Conservation (phyloP, 2,329 filamentous ascomycete species). For the Magnaporthiopsis incrustans region DNA sequence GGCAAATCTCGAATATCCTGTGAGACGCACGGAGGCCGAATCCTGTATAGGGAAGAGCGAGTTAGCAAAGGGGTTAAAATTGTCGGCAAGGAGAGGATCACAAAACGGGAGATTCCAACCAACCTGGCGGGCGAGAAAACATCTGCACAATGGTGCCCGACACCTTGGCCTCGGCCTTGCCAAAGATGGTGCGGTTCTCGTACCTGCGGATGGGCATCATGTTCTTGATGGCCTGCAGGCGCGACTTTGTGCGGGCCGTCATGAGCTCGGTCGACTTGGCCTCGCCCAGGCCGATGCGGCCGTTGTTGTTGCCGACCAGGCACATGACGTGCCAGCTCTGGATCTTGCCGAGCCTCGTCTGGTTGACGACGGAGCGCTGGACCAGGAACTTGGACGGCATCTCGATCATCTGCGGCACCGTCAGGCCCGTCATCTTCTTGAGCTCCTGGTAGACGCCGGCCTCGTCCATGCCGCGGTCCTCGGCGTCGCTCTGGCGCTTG, state of each 20-base stretch:
- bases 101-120: constrained; percentile 21
- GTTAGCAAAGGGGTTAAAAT: background rate
- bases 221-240: constrained; percentile 76
- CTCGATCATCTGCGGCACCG: constrained; percentile 39
- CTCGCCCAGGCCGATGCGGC: constrained; percentile 80
- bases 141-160: constrained; percentile 81
- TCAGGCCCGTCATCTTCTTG: constrained; percentile 48
- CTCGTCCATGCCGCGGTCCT: constrained; percentile 43
- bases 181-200: constrained; percentile 86
- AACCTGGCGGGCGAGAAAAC: constrained; percentile 80
- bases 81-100: background rate
- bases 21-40: constrained; percentile 90
- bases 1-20: constrained; percentile 90
- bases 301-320: constrained; percentile 80
- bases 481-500: constrained; percentile 39
- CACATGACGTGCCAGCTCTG: constrained; percentile 65
- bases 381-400: constrained; percentile 68
- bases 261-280: constrained; percentile 73
- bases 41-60: constrained; percentile 41
- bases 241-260: constrained; percentile 64
- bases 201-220: constrained; percentile 90
- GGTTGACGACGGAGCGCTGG: constrained; percentile 69
- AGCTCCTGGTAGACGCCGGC: constrained; percentile 41
- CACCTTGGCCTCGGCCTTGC: constrained; percentile 74
- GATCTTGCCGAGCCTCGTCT: constrained; percentile 95